phyloP scores from a whole-genome alignment of 164 flowering plant species.

The Dillenia suffruticosa region DNA sequence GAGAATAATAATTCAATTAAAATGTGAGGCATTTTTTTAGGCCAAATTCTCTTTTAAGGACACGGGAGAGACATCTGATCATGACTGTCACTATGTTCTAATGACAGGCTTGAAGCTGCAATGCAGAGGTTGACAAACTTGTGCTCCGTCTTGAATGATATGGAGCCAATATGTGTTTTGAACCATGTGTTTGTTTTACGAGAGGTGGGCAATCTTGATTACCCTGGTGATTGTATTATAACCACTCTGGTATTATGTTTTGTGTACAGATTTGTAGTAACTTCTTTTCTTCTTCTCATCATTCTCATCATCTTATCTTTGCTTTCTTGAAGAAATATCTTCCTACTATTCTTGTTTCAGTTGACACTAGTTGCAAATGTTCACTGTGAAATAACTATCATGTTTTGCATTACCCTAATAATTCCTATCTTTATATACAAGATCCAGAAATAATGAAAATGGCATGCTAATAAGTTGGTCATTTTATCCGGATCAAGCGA shows the following conservation, averaged over 20 bases:
- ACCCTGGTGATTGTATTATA: too few relatives aligned
- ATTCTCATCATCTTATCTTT: neutral
- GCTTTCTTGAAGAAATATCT: neutral
- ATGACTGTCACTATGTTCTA: constrained; percentile 5
- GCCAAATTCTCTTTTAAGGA: neutral
- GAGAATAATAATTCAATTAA: constrained; percentile 76
- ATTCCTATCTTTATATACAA: too few relatives aligned
- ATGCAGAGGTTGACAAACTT: constrained; percentile 94
- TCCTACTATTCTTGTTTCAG: neutral
- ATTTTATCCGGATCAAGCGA: too few relatives aligned
- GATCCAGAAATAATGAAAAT: too few relatives aligned
- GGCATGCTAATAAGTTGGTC: too few relatives aligned
- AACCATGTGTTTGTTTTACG: constrained; percentile 98
- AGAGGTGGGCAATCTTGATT: constrained; percentile 51
- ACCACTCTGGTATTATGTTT: too few relatives aligned
- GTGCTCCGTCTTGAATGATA: constrained; percentile 93
- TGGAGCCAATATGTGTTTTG: constrained; percentile 98
- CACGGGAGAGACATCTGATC: neutral
- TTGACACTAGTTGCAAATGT: too few relatives aligned
- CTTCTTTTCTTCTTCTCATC: too few relatives aligned
- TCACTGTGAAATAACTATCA: too few relatives aligned
- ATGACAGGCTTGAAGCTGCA: constrained; percentile 96
- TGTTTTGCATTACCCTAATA: too few relatives aligned
- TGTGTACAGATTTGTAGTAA: too few relatives aligned
- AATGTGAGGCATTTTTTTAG: constrained; percentile 49